phyloP scores from a whole-genome alignment of 176 grass and related monocot species.

The Melocanna baccifera region DNA sequence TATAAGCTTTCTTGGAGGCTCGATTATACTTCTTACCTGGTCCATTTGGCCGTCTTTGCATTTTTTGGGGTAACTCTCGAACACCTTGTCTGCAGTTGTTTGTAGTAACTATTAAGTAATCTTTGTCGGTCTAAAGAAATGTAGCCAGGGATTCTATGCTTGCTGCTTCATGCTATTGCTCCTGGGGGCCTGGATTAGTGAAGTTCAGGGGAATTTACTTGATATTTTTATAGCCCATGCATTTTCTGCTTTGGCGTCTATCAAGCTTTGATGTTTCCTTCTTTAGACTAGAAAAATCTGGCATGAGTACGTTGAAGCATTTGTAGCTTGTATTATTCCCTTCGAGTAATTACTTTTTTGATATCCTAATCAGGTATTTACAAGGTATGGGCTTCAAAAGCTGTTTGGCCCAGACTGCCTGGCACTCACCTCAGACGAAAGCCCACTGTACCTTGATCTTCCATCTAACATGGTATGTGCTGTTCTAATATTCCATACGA shows the following conservation, averaged over 20 bases:
- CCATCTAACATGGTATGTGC: conserved; percentile 81
- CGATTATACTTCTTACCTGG: conserved; percentile 78
- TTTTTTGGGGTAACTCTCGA: conserved; percentile 71
- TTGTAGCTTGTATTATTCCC: neutral
- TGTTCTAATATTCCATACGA: neutral
- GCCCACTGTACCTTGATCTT: conserved; percentile 80
- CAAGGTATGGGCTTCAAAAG: conserved; percentile 84
- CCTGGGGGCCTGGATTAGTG: neutral
- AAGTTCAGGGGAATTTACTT: conserved; percentile 4
- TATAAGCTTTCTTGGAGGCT: conserved; percentile 54
- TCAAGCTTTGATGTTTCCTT: conserved; percentile 1
- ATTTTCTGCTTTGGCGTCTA: neutral
- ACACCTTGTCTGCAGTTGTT: neutral
- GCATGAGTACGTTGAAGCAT: neutral
- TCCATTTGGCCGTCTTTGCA: conserved; percentile 75
- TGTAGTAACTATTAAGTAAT: neutral
- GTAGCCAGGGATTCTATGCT: neutral
- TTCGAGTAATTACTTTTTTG: conserved; percentile 8
- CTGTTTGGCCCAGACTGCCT: conserved; percentile 70
- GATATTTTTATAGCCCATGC: neutral
- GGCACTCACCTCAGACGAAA: conserved; percentile 67
- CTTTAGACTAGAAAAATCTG: neutral
- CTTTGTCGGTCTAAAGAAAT: neutral
- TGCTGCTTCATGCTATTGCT: conserved; percentile 4
- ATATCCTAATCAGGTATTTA: conserved; percentile 66